A percentile compares a stretch with the other conserved stretches of the same genome.
Evolutionary conservation across 1,139 yeast species (phyloP).

Genomic region (Yamadazyma mexicana): DNA sequence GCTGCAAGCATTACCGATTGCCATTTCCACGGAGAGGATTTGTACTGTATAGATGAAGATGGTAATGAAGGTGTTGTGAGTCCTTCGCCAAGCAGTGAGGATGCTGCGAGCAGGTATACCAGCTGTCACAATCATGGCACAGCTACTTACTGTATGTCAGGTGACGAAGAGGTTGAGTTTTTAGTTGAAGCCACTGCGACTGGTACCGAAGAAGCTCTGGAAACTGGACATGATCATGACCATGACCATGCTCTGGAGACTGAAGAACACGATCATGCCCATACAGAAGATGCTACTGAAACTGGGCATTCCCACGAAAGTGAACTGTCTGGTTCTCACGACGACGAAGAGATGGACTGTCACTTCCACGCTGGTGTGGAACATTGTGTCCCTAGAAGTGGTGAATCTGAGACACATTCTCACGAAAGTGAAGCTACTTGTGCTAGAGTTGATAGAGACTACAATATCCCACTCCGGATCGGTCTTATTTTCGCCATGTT

Average conservation of each 20-base stretch:
- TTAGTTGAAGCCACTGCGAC: slow-evolving; percentile 11
- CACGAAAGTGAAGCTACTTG: slow-evolving; percentile 11
- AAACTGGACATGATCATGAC: neutral
- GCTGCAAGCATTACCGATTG: slow-evolving; percentile 18
- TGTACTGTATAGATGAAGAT: slow-evolving; percentile 24
- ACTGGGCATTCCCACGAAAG: neutral
- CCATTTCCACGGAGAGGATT: slow-evolving; percentile 28
- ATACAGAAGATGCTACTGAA: slow-evolving; percentile 1
- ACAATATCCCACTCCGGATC: slow-evolving; percentile 26
- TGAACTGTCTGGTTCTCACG: no score
- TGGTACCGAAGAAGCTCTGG: neutral
- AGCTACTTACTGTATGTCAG: slow-evolving; percentile 24
- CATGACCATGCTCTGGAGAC: neutral
- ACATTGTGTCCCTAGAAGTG: slow-evolving; percentile 26
- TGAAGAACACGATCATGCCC: neutral
- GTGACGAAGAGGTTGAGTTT: slow-evolving; percentile 25
- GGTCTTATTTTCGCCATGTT: slow-evolving; percentile 32
- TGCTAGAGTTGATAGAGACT: slow-evolving; percentile 23
- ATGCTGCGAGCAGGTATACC: slow-evolving; percentile 24
- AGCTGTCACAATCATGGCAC: slow-evolving; percentile 30
- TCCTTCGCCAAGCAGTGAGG: slow-evolving; percentile 20
- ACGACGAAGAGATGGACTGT: no score
- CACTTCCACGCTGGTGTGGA: slow-evolving; percentile 44
- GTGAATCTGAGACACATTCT: slow-evolving; percentile 1
- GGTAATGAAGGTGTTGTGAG: slow-evolving; percentile 30